phyloP scores from a whole-genome alignment of 371 early-diverging fungal genomes.

The Catenaria anguillulae region DNA sequence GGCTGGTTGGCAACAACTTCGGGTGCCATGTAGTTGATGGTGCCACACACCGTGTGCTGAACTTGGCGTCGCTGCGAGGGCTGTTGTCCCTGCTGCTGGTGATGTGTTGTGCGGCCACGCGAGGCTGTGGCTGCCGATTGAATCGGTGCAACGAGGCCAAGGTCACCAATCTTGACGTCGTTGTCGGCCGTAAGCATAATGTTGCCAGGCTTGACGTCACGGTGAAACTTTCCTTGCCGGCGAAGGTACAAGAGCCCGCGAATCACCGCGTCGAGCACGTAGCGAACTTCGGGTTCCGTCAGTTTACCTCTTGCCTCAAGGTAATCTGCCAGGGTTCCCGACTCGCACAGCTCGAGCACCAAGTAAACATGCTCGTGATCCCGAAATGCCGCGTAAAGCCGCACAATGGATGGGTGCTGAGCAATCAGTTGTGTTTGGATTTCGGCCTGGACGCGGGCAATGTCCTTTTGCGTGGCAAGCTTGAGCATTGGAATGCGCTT shows the following conservation, averaged over 20 bases:
- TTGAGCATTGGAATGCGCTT: conserved; percentile 20
- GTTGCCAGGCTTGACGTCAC: conserved; percentile 59
- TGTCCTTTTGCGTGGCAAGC: conserved; percentile 12
- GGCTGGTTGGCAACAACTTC: conserved; percentile 12
- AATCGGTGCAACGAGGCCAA: conserved; percentile 35
- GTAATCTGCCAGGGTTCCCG: conserved; percentile 50
- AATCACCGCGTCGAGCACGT: conserved; percentile 34
- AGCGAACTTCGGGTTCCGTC: conserved; percentile 34
- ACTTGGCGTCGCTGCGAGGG: conserved; percentile 12
- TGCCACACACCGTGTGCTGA: conserved; percentile 56
- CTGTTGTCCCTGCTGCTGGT: neutral
- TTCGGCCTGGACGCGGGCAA: neutral
- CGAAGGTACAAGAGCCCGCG: conserved; percentile 42
- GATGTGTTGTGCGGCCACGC: conserved; percentile 6
- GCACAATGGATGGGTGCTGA: conserved; percentile 30
- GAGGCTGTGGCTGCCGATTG: conserved; percentile 8
- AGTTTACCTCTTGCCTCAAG: conserved; percentile 23
- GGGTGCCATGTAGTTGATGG: conserved; percentile 65
- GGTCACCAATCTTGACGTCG: conserved; percentile 58
- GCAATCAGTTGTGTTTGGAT: neutral
- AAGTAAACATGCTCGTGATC: conserved; percentile 51
- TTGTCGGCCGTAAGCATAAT: conserved; percentile 37
- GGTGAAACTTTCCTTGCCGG: conserved; percentile 40
- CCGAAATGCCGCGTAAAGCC: conserved; percentile 43
- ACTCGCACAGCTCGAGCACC: conserved; percentile 52